These are phyloP conservation scores for Lachnellula hyalina DNA, from an alignment of 2,329 filamentous ascomycete genomes.

Conservation along the genomic window DNA sequence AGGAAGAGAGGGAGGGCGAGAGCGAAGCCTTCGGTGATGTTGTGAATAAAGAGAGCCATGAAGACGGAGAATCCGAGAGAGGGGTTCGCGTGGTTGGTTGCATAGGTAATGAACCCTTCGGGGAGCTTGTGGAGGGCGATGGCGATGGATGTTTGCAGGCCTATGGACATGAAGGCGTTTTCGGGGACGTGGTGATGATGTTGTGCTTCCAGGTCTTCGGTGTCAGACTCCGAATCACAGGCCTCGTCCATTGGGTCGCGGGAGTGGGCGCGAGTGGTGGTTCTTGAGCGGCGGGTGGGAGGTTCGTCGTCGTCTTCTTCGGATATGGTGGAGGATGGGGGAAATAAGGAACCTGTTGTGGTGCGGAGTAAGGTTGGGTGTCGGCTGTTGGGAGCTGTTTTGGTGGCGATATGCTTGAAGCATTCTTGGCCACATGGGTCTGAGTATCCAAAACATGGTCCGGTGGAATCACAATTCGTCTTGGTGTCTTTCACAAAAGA, in stretches of 20 bases:
- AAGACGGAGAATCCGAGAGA: constrained; percentile 86
- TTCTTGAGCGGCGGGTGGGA: neutral
- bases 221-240: constrained; percentile 14
- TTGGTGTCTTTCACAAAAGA: constrained; percentile 64
- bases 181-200: constrained; percentile 95
- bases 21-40: constrained; percentile 94
- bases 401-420: constrained; percentile 50
- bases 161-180: constrained; percentile 89
- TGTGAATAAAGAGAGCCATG: constrained; percentile 93
- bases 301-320: constrained; percentile 1
- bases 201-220: constrained; percentile 27
- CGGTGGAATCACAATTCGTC: constrained; percentile 54
- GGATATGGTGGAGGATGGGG: neutral
- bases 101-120: constrained; percentile 83
- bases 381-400: constrained; percentile 19
- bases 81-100: constrained; percentile 94
- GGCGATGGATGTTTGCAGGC: constrained; percentile 91
- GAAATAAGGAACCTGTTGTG: constrained; percentile 10
- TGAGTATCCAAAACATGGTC: constrained; percentile 58
- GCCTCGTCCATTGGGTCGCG: constrained; percentile 4
- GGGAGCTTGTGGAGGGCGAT: constrained; percentile 96
- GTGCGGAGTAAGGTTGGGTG: constrained; percentile 10
- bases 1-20: constrained; percentile 91
- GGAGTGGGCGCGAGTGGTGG: constrained; percentile 6
- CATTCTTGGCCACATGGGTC: constrained; percentile 63